Percentiles rank a stretch among this genome's conserved stretches.
Conservation (phyloP, 495 filamentous ascomycete species). For the Penicillium simplicissimum region DNA sequence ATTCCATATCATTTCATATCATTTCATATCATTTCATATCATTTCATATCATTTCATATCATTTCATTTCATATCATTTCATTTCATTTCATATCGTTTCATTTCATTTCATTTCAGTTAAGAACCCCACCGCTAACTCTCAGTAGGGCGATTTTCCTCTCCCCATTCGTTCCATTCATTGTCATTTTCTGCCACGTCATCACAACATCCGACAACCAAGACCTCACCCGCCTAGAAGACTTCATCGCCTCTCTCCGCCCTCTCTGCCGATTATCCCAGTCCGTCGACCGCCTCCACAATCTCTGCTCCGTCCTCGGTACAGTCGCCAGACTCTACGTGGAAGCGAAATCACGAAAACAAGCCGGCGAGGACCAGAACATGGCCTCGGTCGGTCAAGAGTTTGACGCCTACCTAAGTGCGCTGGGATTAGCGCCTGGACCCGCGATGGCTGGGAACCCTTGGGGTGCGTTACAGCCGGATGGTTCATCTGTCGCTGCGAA, state of each 20-base stretch:
- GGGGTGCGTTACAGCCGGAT: constrained; percentile 17
- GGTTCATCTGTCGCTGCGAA: constrained; percentile 8
- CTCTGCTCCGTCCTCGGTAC: constrained; percentile 62
- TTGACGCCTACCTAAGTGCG: constrained; percentile 64
- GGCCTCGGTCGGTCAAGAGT: constrained; percentile 56
- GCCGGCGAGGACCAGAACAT: constrained; percentile 43
- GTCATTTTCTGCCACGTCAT: constrained; percentile 71
- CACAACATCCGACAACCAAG: constrained; percentile 43
- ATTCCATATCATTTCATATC: neutral
- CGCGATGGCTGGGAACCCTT: constrained; percentile 6
- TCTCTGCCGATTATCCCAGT: constrained; percentile 52
- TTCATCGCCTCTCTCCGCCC: constrained; percentile 60
- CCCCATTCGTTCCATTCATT: constrained; percentile 69
- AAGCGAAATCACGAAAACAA: constrained; percentile 54
- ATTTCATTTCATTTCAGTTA: neutral
- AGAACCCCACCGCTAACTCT: constrained; percentile 5
- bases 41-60: neutral
- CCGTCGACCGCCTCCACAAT: constrained; percentile 58
- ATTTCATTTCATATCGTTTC: neutral
- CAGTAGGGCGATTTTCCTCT: constrained; percentile 62
- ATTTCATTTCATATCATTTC: neutral
- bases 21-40: neutral
- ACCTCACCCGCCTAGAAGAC: constrained; percentile 53
- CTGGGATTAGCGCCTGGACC: constrained; percentile 58
- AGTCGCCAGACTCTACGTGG: constrained; percentile 62